Evolutionary conservation across 2,329 filamentous ascomycete genomes (phyloP).

Genomic region (Trichoderma asperellum): DNA sequence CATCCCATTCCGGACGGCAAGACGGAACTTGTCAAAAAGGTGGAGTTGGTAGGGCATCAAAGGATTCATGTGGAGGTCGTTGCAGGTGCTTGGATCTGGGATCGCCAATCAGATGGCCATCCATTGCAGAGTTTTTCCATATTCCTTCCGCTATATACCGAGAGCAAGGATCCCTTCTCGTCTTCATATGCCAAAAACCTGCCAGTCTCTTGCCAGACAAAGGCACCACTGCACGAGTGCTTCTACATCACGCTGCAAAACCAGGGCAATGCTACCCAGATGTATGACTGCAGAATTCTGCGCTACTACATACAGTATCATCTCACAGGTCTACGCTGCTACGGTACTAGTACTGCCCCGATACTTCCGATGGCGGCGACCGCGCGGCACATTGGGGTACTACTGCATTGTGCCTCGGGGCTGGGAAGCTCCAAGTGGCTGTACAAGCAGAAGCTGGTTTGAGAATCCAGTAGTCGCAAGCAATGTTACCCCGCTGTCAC

Average conservation of each 20-base stretch:
- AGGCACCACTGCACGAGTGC: not conserved
- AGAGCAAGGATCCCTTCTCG: not conserved
- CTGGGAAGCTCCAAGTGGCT: not conserved
- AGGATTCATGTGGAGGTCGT: constrained; percentile 19
- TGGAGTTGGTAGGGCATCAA: constrained; percentile 10
- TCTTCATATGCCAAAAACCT: constrained; percentile 1
- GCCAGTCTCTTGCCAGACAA: not conserved
- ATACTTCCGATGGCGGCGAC: constrained; percentile 20
- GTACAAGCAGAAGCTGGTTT: not conserved
- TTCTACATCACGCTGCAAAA: not conserved
- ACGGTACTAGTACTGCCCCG: not conserved
- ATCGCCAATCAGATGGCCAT: constrained; percentile 22
- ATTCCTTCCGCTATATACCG: not conserved
- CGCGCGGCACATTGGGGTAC: not conserved
- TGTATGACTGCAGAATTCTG: constrained; percentile 7
- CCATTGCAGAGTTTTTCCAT: constrained; percentile 25
- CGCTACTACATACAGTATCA: not conserved
- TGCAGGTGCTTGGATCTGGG: not conserved
- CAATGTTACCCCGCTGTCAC: constrained; percentile 13
- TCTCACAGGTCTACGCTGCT: not conserved
- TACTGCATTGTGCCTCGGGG: not conserved
- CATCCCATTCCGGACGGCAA: not conserved
- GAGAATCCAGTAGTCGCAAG: constrained; percentile 12
- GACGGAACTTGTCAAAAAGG: not conserved
- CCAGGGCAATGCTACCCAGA: not conserved